Evolutionary conservation across 2,329 filamentous ascomycete genomes (phyloP).

Genomic region (Paecilomyces niveus): DNA sequence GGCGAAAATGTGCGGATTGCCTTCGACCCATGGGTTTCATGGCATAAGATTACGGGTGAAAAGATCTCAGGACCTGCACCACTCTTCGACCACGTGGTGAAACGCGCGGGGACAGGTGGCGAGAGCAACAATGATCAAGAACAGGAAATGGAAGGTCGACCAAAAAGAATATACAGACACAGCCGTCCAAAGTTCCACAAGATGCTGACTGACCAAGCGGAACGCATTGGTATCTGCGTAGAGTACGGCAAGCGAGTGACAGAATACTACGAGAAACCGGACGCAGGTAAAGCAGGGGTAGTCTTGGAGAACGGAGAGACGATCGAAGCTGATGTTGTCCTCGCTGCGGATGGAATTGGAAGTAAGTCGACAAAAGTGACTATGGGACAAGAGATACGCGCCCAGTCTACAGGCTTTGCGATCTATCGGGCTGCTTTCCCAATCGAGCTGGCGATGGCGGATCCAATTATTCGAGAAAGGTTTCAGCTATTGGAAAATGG

Average conservation of each 20-base stretch:
- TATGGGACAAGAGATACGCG: constrained; percentile 19
- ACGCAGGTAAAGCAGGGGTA: constrained; percentile 1
- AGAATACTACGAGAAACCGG: constrained; percentile 7
- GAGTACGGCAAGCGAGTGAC: constrained; percentile 10
- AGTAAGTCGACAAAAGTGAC: constrained; percentile 45
- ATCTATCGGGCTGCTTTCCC: constrained; percentile 10
- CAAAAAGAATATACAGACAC: constrained; percentile 6
- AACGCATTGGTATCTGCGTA: constrained; percentile 10
- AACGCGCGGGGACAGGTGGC: neutral
- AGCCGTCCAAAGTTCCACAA: constrained; percentile 12
- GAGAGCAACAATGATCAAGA: constrained; percentile 1
- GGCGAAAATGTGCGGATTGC: constrained; percentile 8
- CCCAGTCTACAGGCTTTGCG: constrained; percentile 15
- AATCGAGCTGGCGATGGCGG: constrained; percentile 1
- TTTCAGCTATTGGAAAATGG: constrained; percentile 2
- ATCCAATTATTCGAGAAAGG: constrained; percentile 1
- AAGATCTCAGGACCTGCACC: constrained; percentile 9
- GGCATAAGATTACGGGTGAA: constrained; percentile 15
- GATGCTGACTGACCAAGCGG: constrained; percentile 11
- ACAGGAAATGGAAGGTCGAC: constrained; percentile 1
- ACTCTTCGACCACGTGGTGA: constrained; percentile 1
- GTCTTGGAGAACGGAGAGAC: constrained; percentile 1
- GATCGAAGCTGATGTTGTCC: constrained; percentile 39
- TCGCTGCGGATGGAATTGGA: constrained; percentile 50
- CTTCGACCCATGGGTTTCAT: constrained; percentile 6